Percentiles rank a stretch among this genome's conserved stretches.
Conservation (phyloP, 805 yeast genomes). For the Wickerhamomyces queroliae region DNA sequence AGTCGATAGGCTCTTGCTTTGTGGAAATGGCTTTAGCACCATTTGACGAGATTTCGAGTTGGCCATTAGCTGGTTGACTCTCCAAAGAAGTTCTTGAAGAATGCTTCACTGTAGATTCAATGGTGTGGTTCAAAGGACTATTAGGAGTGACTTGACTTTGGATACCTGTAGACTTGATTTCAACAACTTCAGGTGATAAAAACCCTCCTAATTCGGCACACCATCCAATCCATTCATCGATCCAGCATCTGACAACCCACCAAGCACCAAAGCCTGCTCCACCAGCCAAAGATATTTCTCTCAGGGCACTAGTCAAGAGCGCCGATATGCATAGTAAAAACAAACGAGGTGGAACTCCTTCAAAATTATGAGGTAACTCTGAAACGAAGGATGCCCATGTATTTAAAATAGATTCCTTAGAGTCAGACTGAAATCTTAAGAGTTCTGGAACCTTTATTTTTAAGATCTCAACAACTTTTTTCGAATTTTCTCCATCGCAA, state of each 20-base stretch:
- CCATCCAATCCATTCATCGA: slow-evolving; percentile 68
- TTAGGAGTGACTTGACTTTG: neutral
- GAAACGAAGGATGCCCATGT: slow-evolving; percentile 31
- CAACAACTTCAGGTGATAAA: slow-evolving; percentile 15
- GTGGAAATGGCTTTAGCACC: too few species aligned
- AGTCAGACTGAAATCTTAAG: slow-evolving; percentile 15
- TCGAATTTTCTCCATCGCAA: slow-evolving; percentile 32
- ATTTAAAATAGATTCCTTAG: slow-evolving; percentile 12
- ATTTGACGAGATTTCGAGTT: too few species aligned
- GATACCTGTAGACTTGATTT: neutral
- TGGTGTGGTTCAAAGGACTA: neutral
- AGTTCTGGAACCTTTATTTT: slow-evolving; percentile 29
- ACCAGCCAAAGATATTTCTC: slow-evolving; percentile 56
- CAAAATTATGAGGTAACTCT: slow-evolving; percentile 40
- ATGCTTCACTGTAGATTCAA: too few species aligned
- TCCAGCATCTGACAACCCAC: slow-evolving; percentile 76
- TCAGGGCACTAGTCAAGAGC: slow-evolving; percentile 49
- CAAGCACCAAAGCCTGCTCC: slow-evolving; percentile 62
- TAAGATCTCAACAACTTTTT: slow-evolving; percentile 28
- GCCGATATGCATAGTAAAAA: slow-evolving; percentile 49
- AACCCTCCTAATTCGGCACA: slow-evolving; percentile 58
- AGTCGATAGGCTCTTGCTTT: too few species aligned
- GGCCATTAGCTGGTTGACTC: too few species aligned
- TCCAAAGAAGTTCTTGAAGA: too few species aligned
- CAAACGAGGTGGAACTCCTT: slow-evolving; percentile 46